Evolutionary conservation across 257 asterid genomes (phyloP), one percentile per base, ranked within the genome.

Genomic region (Ballota nigra): DNA sequence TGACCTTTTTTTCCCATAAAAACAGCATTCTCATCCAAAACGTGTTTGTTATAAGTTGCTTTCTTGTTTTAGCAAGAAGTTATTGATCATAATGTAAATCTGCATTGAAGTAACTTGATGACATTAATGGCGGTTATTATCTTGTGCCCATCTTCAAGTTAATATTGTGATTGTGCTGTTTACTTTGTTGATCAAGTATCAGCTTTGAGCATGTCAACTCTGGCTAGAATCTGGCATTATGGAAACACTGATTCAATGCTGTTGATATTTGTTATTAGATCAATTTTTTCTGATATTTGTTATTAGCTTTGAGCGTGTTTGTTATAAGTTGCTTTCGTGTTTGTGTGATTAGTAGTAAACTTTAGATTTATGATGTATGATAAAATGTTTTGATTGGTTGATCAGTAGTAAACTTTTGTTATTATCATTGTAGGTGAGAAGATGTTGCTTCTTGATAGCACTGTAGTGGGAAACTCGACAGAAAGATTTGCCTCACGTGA

Each of bases 401-500:
- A 66, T 45, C 19, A 22, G 53, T 8, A 41, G 24, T 66, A 34
- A 60, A 63, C 22, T 40, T 29, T 58, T 22, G 63, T 40, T 41
- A 24, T 24, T 59, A 68, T 49, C 6, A 18, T 63, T 74, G 72
- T 80, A 95, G 99, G 86, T 77, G 86, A 28, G 60, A 89, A 80
- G 82, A 74, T 62, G 59, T 63, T 85, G 56, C 77, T 78, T 66
- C 72, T 62, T 45, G 84, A 77, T 56, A 78, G 76, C 49, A 69
- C 75, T 58, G 33, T 78, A 29, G 83, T 36, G 65, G 88, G 89
- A 66, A 84, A 78, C 83, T 80, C 80, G 33, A 74, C 86, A 1
- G 95, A 89, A 67, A 88, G 97, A 75, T 95, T 95, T 79, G 82
- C 79, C 61, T 75, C 68, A 4, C 96, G 97, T 13, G 91, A 83